Conservation (phyloP, 169 alveolate genomes). For the Pseudocohnilembus persalinus region DNA sequence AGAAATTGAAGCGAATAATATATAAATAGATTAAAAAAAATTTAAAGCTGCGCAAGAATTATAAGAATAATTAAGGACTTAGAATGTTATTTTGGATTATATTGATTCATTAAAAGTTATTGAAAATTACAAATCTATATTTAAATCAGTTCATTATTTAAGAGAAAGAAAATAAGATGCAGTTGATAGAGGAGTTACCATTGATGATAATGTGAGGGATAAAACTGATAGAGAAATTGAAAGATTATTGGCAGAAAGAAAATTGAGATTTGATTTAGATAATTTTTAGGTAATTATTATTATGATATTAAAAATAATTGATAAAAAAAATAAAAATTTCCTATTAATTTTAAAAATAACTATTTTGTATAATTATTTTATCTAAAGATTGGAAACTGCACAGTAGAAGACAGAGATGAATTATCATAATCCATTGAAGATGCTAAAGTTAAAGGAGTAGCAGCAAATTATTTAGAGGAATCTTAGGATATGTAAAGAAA, state of each 20-base stretch:
- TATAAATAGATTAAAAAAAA: constrained; percentile 69
- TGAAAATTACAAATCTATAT: constrained; percentile 69
- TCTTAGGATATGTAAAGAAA: constrained; percentile 61
- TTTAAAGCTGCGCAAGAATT: constrained; percentile 54
- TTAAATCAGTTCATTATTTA: constrained; percentile 61
- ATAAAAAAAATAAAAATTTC: no score
- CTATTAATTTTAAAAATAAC: not conserved
- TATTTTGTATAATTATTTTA: no score
- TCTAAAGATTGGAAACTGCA: constrained; percentile 41
- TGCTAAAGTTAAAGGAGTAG: constrained; percentile 69
- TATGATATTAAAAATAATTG: no score
- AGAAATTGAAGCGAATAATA: constrained; percentile 32
- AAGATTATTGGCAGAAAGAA: constrained; percentile 72
- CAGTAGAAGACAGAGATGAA: constrained; percentile 55
- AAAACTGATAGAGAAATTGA: constrained; percentile 57
- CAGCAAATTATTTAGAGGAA: constrained; percentile 46
- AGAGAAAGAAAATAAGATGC: constrained; percentile 61
- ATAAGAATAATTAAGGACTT: constrained; percentile 63
- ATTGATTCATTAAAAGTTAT: constrained; percentile 53
- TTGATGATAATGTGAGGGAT: constrained; percentile 50
- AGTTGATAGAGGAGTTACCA: constrained; percentile 52
- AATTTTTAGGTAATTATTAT: constrained; percentile 35
- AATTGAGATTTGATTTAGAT: constrained; percentile 65
- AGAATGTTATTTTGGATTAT: constrained; percentile 59
- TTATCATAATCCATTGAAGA: constrained; percentile 48